Percentiles rank a stretch among this genome's conserved stretches.
These are phyloP conservation scores for Aquilaria agallochum DNA, from an alignment of 441 rosid species.

Conservation along the genomic window DNA sequence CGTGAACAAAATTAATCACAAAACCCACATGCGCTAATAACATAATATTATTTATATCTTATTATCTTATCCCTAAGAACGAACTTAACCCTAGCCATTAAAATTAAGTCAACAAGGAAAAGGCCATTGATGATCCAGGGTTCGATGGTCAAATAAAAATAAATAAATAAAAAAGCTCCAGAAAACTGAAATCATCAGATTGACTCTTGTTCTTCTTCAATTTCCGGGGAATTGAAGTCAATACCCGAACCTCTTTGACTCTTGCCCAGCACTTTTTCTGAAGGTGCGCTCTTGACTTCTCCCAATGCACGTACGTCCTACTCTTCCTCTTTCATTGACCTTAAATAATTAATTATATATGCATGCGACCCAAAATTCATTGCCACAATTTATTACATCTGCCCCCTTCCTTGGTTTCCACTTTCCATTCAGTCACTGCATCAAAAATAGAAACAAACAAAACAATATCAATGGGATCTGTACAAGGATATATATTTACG, in stretches of 20 bases:
- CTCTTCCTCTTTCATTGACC: constrained; percentile 8
- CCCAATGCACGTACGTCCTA: constrained; percentile 21
- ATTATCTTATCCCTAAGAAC: no score
- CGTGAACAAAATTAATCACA: no score
- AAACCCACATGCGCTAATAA: no score
- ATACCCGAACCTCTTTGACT: constrained; percentile 74
- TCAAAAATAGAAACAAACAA: background rate
- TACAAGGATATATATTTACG: constrained; percentile 17
- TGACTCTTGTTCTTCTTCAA: no score
- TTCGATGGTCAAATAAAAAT: no score
- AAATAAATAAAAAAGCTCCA: no score
- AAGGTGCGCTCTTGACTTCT: constrained; percentile 96
- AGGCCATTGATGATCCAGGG: no score
- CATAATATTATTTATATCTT: no score
- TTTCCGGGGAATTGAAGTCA: constrained; percentile 47
- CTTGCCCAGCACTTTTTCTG: constrained; percentile 9
- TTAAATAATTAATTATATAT: constrained; percentile 11
- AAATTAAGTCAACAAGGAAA: no score
- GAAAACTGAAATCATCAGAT: no score
- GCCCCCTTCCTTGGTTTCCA: background rate
- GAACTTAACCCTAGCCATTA: no score
- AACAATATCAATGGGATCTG: constrained; percentile 1
- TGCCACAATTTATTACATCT: background rate
- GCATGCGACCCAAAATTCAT: background rate
- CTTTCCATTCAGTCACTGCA: constrained; percentile 4